These are phyloP conservation scores for Sclerotinia sclerotiorum DNA, from an alignment of 2,329 filamentous ascomycete species.

Conservation along the genomic window DNA sequence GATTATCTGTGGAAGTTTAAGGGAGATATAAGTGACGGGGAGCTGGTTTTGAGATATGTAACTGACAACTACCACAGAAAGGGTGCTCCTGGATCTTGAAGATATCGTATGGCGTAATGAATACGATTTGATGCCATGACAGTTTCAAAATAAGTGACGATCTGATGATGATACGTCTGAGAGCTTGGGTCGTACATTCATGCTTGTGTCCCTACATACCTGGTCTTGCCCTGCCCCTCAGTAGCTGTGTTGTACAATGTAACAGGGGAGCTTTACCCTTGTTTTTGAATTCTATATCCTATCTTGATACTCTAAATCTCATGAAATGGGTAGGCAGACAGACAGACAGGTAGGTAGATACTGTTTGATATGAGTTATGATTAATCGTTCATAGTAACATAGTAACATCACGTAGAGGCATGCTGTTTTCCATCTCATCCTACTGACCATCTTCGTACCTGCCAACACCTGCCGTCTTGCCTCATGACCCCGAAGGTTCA, in stretches of 20 bases:
- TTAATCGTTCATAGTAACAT: no score
- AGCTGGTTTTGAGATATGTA: background rate
- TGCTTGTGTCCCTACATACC: constrained; percentile 1
- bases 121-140: constrained; percentile 1
- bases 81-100: background rate
- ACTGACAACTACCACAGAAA: background rate
- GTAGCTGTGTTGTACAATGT: constrained; percentile 19
- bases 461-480: background rate
- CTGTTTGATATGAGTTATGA: no score
- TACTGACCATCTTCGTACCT: background rate
- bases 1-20: background rate
- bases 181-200: background rate
- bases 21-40: background rate
- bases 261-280: background rate
- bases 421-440: background rate
- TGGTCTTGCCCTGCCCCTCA: constrained; percentile 9
- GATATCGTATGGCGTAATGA: background rate
- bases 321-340: background rate
- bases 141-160: background rate
- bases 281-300: background rate
- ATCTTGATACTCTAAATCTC: background rate
- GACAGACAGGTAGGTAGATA: no score
- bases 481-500: background rate
- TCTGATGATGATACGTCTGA: constrained; percentile 1
- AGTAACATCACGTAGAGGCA: no score